Conservation (phyloP, 2,329 filamentous ascomycete species). For the Didymella keratinophila region DNA sequence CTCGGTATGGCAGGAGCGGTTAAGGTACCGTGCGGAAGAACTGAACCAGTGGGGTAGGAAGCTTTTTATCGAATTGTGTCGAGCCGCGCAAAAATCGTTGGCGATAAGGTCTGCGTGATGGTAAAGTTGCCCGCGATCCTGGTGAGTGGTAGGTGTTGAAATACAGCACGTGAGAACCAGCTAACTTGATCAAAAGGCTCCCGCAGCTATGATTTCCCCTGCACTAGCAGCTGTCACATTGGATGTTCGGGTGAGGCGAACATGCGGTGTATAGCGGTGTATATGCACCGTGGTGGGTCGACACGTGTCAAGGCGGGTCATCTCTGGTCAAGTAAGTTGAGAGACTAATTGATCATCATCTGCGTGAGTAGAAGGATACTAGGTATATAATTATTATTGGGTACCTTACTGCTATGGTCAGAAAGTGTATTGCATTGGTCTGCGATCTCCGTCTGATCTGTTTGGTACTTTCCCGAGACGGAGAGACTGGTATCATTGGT, state of each 20-base stretch:
- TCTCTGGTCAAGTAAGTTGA: no score
- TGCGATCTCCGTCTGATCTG: no score
- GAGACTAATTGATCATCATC: no score
- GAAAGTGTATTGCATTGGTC: no score
- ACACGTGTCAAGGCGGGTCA: conserved; percentile 23
- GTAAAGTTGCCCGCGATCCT: no score
- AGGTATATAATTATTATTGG: no score
- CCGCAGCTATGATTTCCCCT: not conserved
- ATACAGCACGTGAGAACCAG: no score
- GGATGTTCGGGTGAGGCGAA: conserved; percentile 5
- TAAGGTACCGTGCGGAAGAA: not conserved
- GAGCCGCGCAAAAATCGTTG: not conserved
- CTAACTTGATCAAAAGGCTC: not conserved
- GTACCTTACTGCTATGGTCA: no score
- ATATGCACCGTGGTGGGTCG: conserved; percentile 18
- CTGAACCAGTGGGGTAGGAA: not conserved
- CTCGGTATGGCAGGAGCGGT: no score
- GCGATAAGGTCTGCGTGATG: not conserved
- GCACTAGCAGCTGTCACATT: not conserved
- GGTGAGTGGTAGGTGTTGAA: not conserved
- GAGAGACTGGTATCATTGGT: no score
- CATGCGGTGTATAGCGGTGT: conserved; percentile 20
- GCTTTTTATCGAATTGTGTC: not conserved
- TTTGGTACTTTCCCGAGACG: no score
- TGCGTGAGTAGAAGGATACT: no score